Evolutionary conservation across 176 grass and related monocot genomes (phyloP), one percentile per base, ranked within the genome.

Genomic region (Carex pumila): DNA sequence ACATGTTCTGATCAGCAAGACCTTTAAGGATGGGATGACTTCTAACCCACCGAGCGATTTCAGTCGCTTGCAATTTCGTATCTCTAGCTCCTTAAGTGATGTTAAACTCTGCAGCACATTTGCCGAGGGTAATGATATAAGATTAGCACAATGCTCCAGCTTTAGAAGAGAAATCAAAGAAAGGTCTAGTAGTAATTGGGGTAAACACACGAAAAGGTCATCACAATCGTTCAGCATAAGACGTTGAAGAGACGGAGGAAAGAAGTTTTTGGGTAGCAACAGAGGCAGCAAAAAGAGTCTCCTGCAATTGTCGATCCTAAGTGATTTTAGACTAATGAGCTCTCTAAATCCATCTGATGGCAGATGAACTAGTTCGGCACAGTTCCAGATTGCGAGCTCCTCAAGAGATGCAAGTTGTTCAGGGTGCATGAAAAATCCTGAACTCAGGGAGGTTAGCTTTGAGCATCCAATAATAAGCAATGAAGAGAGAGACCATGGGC

Each of bases 21-120:
- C 1, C 49, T 76, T 76, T 7, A 76, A 4, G 72, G 49, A 54
- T 76, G 1, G 1, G 19, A 76, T 55, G 47, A 22, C 72, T 76
- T 76, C 72, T 31, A 76, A 76, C 54, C 72, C 72, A 55, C 72
- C 72, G 7, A 76, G 72, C 10, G 21, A 76, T 76, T 82, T 66
- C n/a, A 82, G 18, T n/a, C 61, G 12, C 12, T 3, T 0, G n/a
- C 80, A 82, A 82, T 53, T 49, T 30, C 61, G 32, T 31, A 82
- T 66, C 14, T 29, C 37, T 12, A 82, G 18, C 6, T 52, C 43
- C 54, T 82, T 25, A 7, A 82, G 80, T 65, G 59, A 82, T n/a
- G 12, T 64, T 47, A 82, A 82, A 17, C 80, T 12, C 19, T 66
- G 12, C 22, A 65, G 12, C 12, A 53, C 80, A 82, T 17, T 67